Evolutionary conservation across 257 asterid species (phyloP), one percentile per base, ranked within the genome.

Genomic region (Solanum neorickii): DNA sequence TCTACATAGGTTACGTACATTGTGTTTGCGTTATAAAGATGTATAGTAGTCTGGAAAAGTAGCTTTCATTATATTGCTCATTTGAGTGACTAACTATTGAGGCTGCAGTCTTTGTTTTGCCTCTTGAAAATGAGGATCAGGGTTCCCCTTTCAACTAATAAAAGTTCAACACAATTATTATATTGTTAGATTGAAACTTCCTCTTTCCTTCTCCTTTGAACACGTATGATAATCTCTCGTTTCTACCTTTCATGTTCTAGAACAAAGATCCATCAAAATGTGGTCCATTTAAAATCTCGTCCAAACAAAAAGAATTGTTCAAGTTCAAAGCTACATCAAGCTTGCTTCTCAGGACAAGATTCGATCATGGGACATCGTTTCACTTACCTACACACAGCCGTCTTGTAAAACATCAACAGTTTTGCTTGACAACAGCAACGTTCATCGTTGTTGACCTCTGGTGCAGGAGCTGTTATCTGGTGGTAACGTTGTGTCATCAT

Each of bases 361-460:
- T 91, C 66, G 89, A 91, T 12, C 91, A 90, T 87, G 91, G 86
- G 96, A 88, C 86, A 75, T 12, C 85, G 93, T 91, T 88, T 90
- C 86, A 73, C 90, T 86, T 21, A 77, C 91, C 83, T 82, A 88
- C 75, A 94, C 33, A n/a, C 33, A 65, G 2, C 25, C 90, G 73
- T 93, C 94, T 88, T 88, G 92, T 84, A 88, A 89, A 86, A 88
- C 95, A 46, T 91, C 94, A 80, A 44, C 77, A 76, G n/a, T 18
- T 27, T 76, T 92, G 87, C 92, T 83, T 23, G 94, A 87, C 88
- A 90, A 49, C 0, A 70, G 44, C 25, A 31, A 33, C 3, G 7
- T 33, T 70, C 44, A 33, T 12, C 77, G 7, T 70, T 12, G 73
- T 66, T 33, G 25, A 70, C 77, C 25, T 16, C 92, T 31, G 84